Percentiles rank a stretch among this genome's conserved stretches.
phyloP scores from a whole-genome alignment of 2,329 filamentous ascomycete species.

The Alternaria metachromatica region DNA sequence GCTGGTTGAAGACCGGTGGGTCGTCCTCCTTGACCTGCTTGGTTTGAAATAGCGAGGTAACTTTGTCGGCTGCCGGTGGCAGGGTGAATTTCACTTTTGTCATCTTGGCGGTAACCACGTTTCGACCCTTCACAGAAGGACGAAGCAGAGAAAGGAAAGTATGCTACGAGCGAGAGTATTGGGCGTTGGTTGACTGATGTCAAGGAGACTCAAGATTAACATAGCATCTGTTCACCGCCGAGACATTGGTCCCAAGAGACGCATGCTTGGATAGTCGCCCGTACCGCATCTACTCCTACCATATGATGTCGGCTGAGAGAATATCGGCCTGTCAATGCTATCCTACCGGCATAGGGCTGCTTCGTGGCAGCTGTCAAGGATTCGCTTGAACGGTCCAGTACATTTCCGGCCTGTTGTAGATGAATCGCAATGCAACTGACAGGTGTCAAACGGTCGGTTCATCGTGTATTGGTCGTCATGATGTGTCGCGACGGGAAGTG shows the following conservation, averaged over 20 bases:
- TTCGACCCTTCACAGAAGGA: not conserved
- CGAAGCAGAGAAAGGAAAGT: not conserved
- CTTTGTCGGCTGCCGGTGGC: conserved; percentile 15
- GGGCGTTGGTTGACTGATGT: not conserved
- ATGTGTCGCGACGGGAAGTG: conserved; percentile 34
- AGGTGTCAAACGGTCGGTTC: conserved; percentile 19
- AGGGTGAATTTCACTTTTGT: conserved; percentile 15
- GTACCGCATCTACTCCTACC: conserved; percentile 32
- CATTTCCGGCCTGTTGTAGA: conserved; percentile 22
- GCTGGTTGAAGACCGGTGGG: conserved; percentile 12
- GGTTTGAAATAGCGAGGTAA: conserved; percentile 18
- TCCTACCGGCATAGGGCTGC: conserved; percentile 30
- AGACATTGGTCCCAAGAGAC: not conserved
- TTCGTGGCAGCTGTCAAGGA: conserved; percentile 17
- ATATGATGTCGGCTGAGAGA: conserved; percentile 12
- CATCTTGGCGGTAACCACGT: conserved; percentile 9
- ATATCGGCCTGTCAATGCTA: conserved; percentile 37
- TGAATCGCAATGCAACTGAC: conserved; percentile 26
- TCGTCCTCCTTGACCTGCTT: conserved; percentile 14
- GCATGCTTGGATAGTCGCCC: conserved; percentile 27
- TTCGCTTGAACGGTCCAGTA: conserved; percentile 29
- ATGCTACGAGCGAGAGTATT: not conserved
- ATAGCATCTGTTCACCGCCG: conserved; percentile 19
- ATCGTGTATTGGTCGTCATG: conserved; percentile 28
- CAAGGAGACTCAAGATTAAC: conserved; percentile 22